A percentile compares a stretch with the other conserved stretches of the same genome.
Evolutionary conservation across 495 filamentous ascomycete genomes (phyloP).

Genomic region (Beverwykella pulmonaria): DNA sequence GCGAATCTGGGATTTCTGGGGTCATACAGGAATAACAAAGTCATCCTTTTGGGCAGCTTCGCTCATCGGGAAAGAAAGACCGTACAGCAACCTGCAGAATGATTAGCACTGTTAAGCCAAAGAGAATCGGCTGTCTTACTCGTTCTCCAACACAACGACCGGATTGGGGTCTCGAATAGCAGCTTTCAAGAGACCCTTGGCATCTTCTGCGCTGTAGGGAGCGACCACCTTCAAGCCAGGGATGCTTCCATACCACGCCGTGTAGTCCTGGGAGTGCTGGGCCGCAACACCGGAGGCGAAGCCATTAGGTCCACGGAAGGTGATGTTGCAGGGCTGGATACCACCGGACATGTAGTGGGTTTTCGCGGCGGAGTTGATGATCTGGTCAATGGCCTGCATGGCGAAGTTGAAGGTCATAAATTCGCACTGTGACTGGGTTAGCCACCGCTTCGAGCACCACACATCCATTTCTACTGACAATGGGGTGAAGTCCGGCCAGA

Average conservation of each 20-base stretch:
- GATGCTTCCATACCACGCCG: conserved; percentile 97
- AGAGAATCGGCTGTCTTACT: conserved; percentile 53
- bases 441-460: background rate
- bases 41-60: conserved; percentile 92
- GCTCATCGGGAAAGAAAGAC: conserved; percentile 91
- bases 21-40: conserved; percentile 77
- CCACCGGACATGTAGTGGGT: conserved; percentile 99
- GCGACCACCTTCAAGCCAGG: conserved; percentile 95
- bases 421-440: conserved; percentile 67
- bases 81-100: conserved; percentile 77
- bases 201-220: conserved; percentile 95
- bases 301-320: conserved; percentile 97
- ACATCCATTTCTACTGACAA: conserved; percentile 63
- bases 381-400: conserved; percentile 99
- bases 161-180: conserved; percentile 98
- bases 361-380: conserved; percentile 98
- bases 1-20: background rate
- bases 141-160: conserved; percentile 92
- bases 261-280: conserved; percentile 98
- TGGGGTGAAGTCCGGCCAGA: conserved; percentile 87
- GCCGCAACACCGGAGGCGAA: conserved; percentile 95
- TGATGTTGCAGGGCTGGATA: conserved; percentile 99
- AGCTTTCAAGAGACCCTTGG: conserved; percentile 96
- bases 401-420: conserved; percentile 99
- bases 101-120: conserved; percentile 33